phyloP scores from a whole-genome alignment of 2,329 filamentous ascomycete genomes.

The Byssothecium circinans region DNA sequence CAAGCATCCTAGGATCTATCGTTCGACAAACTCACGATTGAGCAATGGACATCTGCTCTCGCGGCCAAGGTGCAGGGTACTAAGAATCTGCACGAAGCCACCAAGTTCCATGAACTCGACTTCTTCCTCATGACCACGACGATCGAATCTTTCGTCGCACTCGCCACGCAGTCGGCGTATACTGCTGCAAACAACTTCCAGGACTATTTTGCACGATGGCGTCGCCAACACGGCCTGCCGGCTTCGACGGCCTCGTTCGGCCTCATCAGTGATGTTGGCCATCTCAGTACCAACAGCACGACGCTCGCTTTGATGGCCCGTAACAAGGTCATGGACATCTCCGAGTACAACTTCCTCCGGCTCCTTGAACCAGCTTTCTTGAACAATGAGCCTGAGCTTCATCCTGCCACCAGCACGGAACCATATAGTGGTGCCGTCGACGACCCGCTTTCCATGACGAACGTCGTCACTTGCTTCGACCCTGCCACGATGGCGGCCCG shows the following conservation, averaged over 20 bases:
- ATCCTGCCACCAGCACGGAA: background rate
- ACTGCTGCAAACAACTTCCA: constrained; percentile 25
- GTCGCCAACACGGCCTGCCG: constrained; percentile 15
- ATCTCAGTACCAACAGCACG: constrained; percentile 4
- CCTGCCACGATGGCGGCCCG: too few relatives aligned
- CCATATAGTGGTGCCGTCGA: background rate
- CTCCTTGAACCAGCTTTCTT: constrained; percentile 19
- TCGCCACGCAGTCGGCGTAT: constrained; percentile 23
- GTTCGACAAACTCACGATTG: too few relatives aligned
- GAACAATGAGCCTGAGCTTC: too few relatives aligned
- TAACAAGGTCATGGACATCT: constrained; percentile 8
- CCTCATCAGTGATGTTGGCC: constrained; percentile 27
- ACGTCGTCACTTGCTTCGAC: too few relatives aligned
- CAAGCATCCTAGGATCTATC: too few relatives aligned
- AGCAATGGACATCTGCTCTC: constrained; percentile 5
- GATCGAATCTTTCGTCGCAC: constrained; percentile 13
- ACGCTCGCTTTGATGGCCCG: constrained; percentile 8
- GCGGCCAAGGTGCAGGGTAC: constrained; percentile 30
- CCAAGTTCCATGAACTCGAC: constrained; percentile 16
- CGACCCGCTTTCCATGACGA: background rate
- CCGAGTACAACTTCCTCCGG: constrained; percentile 7
- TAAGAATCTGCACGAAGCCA: constrained; percentile 26
- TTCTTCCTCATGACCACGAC: constrained; percentile 32
- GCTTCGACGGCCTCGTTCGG: constrained; percentile 24
- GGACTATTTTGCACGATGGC: constrained; percentile 22